phyloP scores from a whole-genome alignment of 2,329 filamentous ascomycete genomes.

The Myriosclerotinia duriaeana region DNA sequence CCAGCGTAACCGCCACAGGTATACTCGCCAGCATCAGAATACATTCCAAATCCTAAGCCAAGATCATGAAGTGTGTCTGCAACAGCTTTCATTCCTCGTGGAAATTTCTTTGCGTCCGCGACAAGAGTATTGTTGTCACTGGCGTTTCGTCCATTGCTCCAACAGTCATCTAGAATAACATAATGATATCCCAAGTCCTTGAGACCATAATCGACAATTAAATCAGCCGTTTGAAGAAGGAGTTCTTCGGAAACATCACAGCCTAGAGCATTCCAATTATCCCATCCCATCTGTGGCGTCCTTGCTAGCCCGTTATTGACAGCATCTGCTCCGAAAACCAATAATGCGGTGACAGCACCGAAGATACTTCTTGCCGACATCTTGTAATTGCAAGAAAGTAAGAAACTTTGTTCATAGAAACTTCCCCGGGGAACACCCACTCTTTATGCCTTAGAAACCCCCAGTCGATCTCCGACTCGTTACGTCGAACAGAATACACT shows the following conservation, averaged over 20 bases:
- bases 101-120: constrained; percentile 46
- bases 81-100: constrained; percentile 49
- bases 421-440: neutral
- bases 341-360: constrained; percentile 23
- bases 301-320: constrained; percentile 45
- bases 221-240: constrained; percentile 49
- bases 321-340: constrained; percentile 32
- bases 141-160: constrained; percentile 47
- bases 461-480: neutral
- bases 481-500: neutral
- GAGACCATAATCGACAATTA: constrained; percentile 51
- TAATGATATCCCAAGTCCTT: constrained; percentile 57
- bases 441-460: neutral
- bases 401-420: neutral
- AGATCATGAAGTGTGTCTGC: constrained; percentile 49
- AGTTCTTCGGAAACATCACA: constrained; percentile 52
- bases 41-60: constrained; percentile 54
- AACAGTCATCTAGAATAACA: constrained; percentile 56
- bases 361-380: constrained; percentile 18
- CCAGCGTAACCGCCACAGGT: constrained; percentile 46
- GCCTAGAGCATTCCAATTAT: constrained; percentile 52
- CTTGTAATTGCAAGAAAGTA: neutral
- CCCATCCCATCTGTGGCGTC: constrained; percentile 47
- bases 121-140: constrained; percentile 47
- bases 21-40: constrained; percentile 48